Conservation (phyloP, 257 asterid species). For the Cinchona pubescens region DNA sequence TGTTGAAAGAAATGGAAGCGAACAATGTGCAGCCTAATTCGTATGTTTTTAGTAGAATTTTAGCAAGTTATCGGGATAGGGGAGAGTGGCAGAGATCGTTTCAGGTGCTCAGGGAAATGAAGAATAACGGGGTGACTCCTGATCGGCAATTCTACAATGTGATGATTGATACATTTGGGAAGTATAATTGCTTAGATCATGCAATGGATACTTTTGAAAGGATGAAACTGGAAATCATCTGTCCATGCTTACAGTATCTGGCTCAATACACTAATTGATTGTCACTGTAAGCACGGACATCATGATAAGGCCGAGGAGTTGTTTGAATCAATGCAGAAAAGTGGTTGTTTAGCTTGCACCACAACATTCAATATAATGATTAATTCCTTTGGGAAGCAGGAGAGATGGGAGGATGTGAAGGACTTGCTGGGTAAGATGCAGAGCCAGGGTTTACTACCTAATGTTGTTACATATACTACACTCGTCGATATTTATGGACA, state of each 20-base stretch:
- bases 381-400: conserved; percentile 72
- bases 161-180: conserved; percentile 91
- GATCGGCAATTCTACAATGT: conserved; percentile 81
- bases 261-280: conserved; percentile 92
- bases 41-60: conserved; percentile 66
- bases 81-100: conserved; percentile 97
- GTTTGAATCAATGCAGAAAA: conserved; percentile 68
- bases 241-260: conserved; percentile 85
- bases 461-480: conserved; percentile 89
- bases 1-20: conserved; percentile 82
- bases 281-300: conserved; percentile 79
- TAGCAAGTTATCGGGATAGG: conserved; percentile 76
- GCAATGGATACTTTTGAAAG: conserved; percentile 76
- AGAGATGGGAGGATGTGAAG: conserved; percentile 85
- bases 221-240: conserved; percentile 77
- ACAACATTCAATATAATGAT: conserved; percentile 89
- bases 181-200: conserved; percentile 80
- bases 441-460: conserved; percentile 75
- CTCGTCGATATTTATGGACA: conserved; percentile 80
- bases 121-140: conserved; percentile 65
- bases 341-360: conserved; percentile 68
- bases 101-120: conserved; percentile 95
- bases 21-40: conserved; percentile 70
- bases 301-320: conserved; percentile 60
- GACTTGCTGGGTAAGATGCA: conserved; percentile 67